Base-by-base conservation (phyloP, 257 asterid species). In the Perilla frutescens region DNA sequence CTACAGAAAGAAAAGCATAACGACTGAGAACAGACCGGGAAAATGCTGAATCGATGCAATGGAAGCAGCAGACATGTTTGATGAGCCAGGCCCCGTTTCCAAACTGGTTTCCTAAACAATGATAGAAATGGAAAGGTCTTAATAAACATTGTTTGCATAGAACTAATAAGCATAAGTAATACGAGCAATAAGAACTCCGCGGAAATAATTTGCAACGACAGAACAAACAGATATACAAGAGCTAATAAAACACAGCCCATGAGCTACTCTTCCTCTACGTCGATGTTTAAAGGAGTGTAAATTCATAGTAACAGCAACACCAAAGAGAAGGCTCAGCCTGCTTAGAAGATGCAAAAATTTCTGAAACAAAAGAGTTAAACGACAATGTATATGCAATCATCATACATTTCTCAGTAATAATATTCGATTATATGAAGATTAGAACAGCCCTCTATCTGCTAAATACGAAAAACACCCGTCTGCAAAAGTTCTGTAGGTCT, bases 11-110 rank as follows among this genome's bases (percentile, higher is more conserved):
- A 43, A 43, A 34, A 10, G 62, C 58, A 62, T 20, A 43, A 40
- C 39, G 53, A 57, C 73, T 5, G 44, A 54, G 71, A 72, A 81
- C 81, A 56, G 64, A 93, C 98, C 98, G 64, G 94, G 96, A 65
- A 84, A 83, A 26, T 75, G 86, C 50, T 68, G 86, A 62, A 65
- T 4, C 50, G 83, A 76, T 69, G 84, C 80, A 53, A 76, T 81
- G 45, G 89, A 82, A 72, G 78, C 73, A 72, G 82, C 76, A 55
- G 91, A 79, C 51, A 80, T 68, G 45, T 82, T 80, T 6, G 91
- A 85, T 14, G 93, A 78, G 68, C 87, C 83, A 15, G 79, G 75
- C 62, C 62, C 87, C 39, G 45, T 75, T 74, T 79, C 84, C 72
- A 76, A 50, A 57, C 75, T 59, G 48, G 80, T 67, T 75, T 82